Percentiles rank a stretch among this genome's conserved stretches.
phyloP scores from a whole-genome alignment of 441 rosid species.

The Geranium incanum region DNA sequence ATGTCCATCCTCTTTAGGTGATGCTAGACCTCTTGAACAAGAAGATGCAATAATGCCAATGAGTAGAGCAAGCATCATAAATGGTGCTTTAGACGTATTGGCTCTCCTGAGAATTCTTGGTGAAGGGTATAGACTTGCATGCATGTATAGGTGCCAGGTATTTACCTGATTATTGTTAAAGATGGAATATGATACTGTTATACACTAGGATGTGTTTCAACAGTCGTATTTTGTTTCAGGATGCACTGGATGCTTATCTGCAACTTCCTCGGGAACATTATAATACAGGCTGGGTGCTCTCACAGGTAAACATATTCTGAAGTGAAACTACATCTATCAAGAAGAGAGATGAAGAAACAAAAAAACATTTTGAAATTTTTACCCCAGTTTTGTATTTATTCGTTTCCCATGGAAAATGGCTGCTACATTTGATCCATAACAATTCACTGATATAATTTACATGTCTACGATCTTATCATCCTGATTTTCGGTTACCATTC shows the following conservation, averaged over 20 bases:
- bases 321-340: constrained; percentile 2
- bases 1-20: constrained; percentile 41
- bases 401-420: neutral
- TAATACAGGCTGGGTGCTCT: constrained; percentile 92
- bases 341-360: neutral
- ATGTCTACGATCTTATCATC: too few species aligned
- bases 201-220: constrained; percentile 22
- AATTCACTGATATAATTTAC: neutral
- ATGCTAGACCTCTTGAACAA: constrained; percentile 49
- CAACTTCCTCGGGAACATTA: constrained; percentile 82
- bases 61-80: constrained; percentile 44
- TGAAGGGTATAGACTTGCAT: constrained; percentile 86
- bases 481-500: too few species aligned
- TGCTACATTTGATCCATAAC: neutral
- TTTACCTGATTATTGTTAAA: constrained; percentile 15
- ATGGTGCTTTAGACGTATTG: constrained; percentile 64
- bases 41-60: constrained; percentile 47
- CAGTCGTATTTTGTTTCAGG: constrained; percentile 39
- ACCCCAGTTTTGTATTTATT: neutral
- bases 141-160: constrained; percentile 85
- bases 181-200: constrained; percentile 17
- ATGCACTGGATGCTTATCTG: constrained; percentile 63
- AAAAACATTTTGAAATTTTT: constrained; percentile 4
- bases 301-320: constrained; percentile 51
- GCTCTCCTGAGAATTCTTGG: constrained; percentile 71